phyloP scores from a whole-genome alignment of 75 land plant genomes.

The Cryptomeria japonica region DNA sequence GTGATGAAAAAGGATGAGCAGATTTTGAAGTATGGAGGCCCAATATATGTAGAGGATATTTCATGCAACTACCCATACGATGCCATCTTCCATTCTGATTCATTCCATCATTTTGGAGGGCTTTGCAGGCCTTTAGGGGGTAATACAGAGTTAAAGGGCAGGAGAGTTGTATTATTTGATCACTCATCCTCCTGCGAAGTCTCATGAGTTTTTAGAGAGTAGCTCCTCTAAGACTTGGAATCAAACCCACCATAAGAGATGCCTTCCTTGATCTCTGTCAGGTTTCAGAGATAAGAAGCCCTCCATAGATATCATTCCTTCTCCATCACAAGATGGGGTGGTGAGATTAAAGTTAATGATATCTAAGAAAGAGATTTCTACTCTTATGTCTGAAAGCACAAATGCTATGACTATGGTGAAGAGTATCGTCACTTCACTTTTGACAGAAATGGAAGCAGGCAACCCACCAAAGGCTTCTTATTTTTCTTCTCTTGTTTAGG shows the following conservation, averaged over 20 bases:
- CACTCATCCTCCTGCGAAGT: not conserved
- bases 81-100: slow-evolving; percentile 1
- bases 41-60: slow-evolving; percentile 4
- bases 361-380: slow-evolving; percentile 6
- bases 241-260: not conserved
- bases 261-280: not conserved
- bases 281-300: not conserved
- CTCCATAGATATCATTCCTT: slow-evolving; percentile 9
- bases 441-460: slow-evolving; percentile 6
- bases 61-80: slow-evolving; percentile 8
- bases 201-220: not conserved
- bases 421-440: slow-evolving; percentile 1
- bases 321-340: slow-evolving; percentile 2
- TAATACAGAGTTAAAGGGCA: not conserved
- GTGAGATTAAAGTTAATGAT: slow-evolving; percentile 8
- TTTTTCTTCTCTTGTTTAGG: not conserved
- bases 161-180: not conserved
- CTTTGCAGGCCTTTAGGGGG: not conserved
- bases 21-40: not conserved
- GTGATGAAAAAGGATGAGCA: slow-evolving; percentile 10
- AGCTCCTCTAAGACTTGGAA: not conserved
- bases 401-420: slow-evolving; percentile 7
- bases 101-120: not conserved
- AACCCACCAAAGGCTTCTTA: not conserved
- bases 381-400: slow-evolving; percentile 10